Conservation (phyloP, 2,329 filamentous ascomycete species). For the Phialophora macrospora region DNA sequence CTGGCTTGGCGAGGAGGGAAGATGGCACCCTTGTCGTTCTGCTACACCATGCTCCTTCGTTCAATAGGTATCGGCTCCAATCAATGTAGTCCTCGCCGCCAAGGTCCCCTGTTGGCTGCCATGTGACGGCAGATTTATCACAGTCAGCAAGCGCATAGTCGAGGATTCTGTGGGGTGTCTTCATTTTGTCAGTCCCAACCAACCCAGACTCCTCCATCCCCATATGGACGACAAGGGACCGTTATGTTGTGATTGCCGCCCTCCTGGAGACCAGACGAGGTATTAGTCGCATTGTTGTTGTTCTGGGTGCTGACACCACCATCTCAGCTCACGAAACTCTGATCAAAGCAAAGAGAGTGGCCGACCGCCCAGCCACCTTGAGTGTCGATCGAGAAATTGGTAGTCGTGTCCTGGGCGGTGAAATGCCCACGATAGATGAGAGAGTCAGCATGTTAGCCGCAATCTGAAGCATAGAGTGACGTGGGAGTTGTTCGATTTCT, state of each 20-base stretch:
- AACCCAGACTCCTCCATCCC: conserved; percentile 70
- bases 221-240: conserved; percentile 72
- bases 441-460: conserved; percentile 72
- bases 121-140: conserved; percentile 47
- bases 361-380: conserved; percentile 72
- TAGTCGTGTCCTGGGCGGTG: conserved; percentile 61
- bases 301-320: conserved; percentile 58
- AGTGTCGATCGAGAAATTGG: conserved; percentile 59
- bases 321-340: conserved; percentile 67
- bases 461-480: conserved; percentile 71
- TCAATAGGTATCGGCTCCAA: conserved; percentile 59
- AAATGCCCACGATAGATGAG: conserved; percentile 75
- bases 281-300: conserved; percentile 62
- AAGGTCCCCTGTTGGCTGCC: conserved; percentile 66
- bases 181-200: conserved; percentile 65
- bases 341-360: conserved; percentile 69
- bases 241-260: conserved; percentile 67
- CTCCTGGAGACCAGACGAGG: conserved; percentile 56
- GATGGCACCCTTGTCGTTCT: conserved; percentile 62
- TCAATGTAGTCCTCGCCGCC: conserved; percentile 62
- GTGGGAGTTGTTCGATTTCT: conserved; percentile 62
- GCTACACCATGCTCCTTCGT: conserved; percentile 63
- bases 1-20: conserved; percentile 46
- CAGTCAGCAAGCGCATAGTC: conserved; percentile 50
- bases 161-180: conserved; percentile 63